phyloP scores from a whole-genome alignment of 2,329 filamentous ascomycete genomes.

The Cladosporium sp. region DNA sequence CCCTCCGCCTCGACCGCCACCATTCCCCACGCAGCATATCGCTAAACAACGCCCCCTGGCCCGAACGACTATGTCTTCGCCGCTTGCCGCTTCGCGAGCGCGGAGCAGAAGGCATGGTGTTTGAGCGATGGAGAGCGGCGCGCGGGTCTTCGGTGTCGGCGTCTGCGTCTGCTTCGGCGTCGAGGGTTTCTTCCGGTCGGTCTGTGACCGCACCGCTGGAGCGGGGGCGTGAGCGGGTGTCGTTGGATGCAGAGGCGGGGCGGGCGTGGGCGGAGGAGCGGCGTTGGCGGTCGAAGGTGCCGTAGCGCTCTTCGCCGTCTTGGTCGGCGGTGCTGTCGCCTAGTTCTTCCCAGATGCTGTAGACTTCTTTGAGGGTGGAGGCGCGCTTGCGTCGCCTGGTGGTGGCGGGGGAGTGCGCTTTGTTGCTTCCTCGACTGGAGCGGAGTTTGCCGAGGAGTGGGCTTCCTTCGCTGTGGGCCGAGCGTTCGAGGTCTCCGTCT shows the following conservation, averaged over 20 bases:
- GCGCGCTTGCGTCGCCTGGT: constrained; percentile 26
- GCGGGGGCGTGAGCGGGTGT: constrained; percentile 14
- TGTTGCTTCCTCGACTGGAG: constrained; percentile 5
- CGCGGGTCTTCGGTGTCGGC: constrained; percentile 10
- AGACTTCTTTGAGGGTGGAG: constrained; percentile 29
- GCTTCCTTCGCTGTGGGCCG: constrained; percentile 19
- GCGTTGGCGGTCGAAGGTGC: constrained; percentile 19
- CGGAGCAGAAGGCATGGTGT: background rate
- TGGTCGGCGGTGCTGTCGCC: constrained; percentile 20
- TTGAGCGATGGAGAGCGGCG: background rate
- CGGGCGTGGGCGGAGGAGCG: constrained; percentile 11
- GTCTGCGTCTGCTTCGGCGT: background rate
- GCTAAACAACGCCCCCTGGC: constrained; percentile 27
- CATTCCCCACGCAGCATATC: constrained; percentile 27
- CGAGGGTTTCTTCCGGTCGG: background rate
- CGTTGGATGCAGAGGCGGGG: constrained; percentile 15
- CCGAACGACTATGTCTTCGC: constrained; percentile 17
- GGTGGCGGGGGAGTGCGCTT: constrained; percentile 15
- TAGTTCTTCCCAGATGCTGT: constrained; percentile 29
- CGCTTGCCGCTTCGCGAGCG: constrained; percentile 7
- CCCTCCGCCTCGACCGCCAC: constrained; percentile 22
- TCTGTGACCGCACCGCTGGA: constrained; percentile 13
- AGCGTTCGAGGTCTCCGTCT: constrained; percentile 17
- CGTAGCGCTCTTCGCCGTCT: constrained; percentile 17
- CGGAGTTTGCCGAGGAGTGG: constrained; percentile 14